Conservation (phyloP, 768 basidiomycete genomes). For the Leccinum longicurvipes region DNA sequence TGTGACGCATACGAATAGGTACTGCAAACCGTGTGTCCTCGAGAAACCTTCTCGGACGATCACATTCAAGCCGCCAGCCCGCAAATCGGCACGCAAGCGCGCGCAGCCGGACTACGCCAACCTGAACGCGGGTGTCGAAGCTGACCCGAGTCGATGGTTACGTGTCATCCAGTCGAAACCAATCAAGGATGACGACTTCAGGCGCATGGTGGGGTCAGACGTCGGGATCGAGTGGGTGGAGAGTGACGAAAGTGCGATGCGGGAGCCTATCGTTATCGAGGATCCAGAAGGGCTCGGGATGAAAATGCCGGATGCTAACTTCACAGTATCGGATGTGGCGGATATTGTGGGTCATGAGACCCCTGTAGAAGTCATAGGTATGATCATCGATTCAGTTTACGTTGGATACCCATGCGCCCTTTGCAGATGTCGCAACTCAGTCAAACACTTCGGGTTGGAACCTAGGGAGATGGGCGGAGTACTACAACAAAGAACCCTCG, state of each 20-base stretch:
- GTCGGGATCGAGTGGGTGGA: conserved; percentile 76
- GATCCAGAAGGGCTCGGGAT: conserved; percentile 81
- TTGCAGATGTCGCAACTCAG: conserved; percentile 82
- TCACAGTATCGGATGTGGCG: conserved; percentile 81
- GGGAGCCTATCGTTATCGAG: conserved; percentile 80
- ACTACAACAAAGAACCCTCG: conserved; percentile 65
- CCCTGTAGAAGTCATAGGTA: conserved; percentile 91
- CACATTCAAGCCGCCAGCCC: conserved; percentile 72
- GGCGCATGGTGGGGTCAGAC: conserved; percentile 60
- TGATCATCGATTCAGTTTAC: conserved; percentile 16
- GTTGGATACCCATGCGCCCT: neutral
- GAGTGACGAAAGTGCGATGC: conserved; percentile 67
- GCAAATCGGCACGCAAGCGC: conserved; percentile 78
- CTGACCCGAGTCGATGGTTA: conserved; percentile 62
- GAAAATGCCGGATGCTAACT: conserved; percentile 72
- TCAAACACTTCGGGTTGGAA: conserved; percentile 86
- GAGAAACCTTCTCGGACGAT: conserved; percentile 60
- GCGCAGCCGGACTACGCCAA: conserved; percentile 77
- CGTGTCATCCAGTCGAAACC: conserved; percentile 65
- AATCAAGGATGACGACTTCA: conserved; percentile 62
- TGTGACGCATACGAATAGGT: conserved; percentile 46
- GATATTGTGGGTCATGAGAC: conserved; percentile 72
- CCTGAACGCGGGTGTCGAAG: conserved; percentile 60
- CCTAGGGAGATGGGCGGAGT: conserved; percentile 86
- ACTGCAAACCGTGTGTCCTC: conserved; percentile 60